These are phyloP conservation scores for Fusarium beomiforme DNA, from an alignment of 2,329 filamentous ascomycete genomes.

Conservation along the genomic window DNA sequence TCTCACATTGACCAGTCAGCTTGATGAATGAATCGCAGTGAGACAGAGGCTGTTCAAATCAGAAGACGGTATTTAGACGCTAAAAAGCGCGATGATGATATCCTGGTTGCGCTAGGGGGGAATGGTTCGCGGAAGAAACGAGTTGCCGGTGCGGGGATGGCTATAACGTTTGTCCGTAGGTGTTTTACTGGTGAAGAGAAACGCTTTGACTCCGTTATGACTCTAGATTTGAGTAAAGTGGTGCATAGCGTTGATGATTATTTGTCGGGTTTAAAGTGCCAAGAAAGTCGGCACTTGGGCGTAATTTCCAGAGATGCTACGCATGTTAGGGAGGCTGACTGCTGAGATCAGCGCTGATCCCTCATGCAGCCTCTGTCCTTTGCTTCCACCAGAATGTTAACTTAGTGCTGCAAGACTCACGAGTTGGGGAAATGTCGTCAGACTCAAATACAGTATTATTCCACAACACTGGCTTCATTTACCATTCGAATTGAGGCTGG, in stretches of 20 bases:
- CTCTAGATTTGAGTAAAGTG: neutral
- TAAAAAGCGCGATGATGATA: neutral
- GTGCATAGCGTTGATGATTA: neutral
- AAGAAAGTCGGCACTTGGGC: neutral
- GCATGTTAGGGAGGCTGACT: too few species aligned
- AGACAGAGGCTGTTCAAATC: neutral
- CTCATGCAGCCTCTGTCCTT: too few species aligned
- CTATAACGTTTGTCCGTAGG: neutral
- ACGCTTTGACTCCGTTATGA: neutral
- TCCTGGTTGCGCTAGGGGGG: neutral
- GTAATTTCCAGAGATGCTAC: neutral
- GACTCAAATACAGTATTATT: too few species aligned
- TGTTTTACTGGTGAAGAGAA: neutral
- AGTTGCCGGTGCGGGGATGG: neutral
- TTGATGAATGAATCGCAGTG: neutral
- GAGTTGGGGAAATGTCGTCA: too few species aligned
- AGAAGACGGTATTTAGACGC: neutral
- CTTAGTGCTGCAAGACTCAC: too few species aligned
- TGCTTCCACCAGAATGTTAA: too few species aligned
- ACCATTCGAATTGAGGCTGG: too few species aligned
- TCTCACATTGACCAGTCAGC: slow-evolving; percentile 12
- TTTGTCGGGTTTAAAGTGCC: neutral
- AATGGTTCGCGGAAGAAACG: neutral
- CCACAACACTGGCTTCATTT: too few species aligned
- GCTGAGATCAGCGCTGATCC: too few species aligned